phyloP scores from a whole-genome alignment of 768 basidiomycete species.

The Xerocomellus amylosporus region DNA sequence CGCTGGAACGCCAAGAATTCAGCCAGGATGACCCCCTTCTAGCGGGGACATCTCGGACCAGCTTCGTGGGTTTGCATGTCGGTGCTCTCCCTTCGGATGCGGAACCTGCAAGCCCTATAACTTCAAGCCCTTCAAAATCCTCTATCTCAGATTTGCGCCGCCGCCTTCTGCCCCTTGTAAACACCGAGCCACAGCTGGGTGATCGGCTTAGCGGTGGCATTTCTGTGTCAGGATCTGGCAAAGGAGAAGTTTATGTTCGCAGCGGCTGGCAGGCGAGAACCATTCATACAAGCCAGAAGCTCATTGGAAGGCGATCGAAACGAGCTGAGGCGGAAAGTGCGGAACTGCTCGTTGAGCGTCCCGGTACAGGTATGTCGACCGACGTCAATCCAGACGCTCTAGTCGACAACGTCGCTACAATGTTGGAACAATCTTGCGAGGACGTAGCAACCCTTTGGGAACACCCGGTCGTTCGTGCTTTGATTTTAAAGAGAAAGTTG shows the following conservation, averaged over 20 bases:
- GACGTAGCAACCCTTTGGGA: conserved; percentile 75
- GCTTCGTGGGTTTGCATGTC: conserved; percentile 8
- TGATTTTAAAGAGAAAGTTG: conserved; percentile 66
- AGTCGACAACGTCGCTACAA: conserved; percentile 57
- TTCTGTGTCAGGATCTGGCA: conserved; percentile 71
- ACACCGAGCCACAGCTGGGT: conserved; percentile 60
- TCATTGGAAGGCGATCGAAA: conserved; percentile 30
- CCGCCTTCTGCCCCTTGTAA: conserved; percentile 57
- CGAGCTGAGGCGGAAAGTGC: conserved; percentile 24
- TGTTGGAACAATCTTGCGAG: conserved; percentile 55
- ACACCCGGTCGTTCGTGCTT: conserved; percentile 63
- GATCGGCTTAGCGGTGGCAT: conserved; percentile 74
- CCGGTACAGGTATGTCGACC: conserved; percentile 28
- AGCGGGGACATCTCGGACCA: conserved; percentile 11
- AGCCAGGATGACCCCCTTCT: conserved; percentile 23
- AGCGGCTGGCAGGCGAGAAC: conserved; percentile 79
- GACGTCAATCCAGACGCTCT: conserved; percentile 47
- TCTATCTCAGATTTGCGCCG: conserved; percentile 54
- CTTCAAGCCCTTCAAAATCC: conserved; percentile 19
- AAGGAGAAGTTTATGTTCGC: conserved; percentile 71
- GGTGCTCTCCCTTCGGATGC: conserved; percentile 10
- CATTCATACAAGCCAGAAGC: conserved; percentile 46
- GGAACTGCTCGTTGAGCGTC: conserved; percentile 30
- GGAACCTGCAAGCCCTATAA: conserved; percentile 12
- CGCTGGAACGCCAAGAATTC: conserved; percentile 33